A percentile compares a stretch with the other conserved stretches of the same genome.
phyloP scores from a whole-genome alignment of 176 grass and related monocot genomes.

The Neostapfia colusana region DNA sequence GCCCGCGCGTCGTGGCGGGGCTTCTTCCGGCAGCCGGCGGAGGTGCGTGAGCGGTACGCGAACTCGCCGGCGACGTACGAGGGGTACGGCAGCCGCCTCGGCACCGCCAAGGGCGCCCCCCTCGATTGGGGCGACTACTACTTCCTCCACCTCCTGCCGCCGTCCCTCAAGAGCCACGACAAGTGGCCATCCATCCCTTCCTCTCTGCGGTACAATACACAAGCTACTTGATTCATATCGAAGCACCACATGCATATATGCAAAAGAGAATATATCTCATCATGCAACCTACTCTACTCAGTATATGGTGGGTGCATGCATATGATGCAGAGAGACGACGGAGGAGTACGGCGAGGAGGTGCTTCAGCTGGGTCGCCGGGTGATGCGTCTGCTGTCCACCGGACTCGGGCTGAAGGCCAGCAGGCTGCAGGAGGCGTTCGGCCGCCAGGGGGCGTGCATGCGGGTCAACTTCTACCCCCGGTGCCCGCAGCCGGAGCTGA shows the following conservation, averaged over 20 bases:
- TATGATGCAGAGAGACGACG: slow-evolving; percentile 46
- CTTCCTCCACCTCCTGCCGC: slow-evolving; percentile 70
- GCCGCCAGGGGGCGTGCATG: slow-evolving; percentile 60
- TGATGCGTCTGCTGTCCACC: slow-evolving; percentile 54
- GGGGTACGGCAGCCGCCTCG: slow-evolving; percentile 88
- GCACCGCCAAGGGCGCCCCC: slow-evolving; percentile 47
- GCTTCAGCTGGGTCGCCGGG: slow-evolving; percentile 43
- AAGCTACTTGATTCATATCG: not conserved
- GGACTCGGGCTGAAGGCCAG: slow-evolving; percentile 55
- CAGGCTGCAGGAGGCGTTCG: slow-evolving; percentile 56
- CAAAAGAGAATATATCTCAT: not conserved
- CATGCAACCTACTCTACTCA: no score
- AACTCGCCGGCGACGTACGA: slow-evolving; percentile 87
- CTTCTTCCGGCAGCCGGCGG: slow-evolving; percentile 66
- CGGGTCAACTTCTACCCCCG: slow-evolving; percentile 80
- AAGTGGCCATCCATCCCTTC: slow-evolving; percentile 67
- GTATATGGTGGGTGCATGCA: not conserved
- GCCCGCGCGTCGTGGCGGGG: slow-evolving; percentile 50
- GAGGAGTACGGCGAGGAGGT: slow-evolving; percentile 67
- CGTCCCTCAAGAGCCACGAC: slow-evolving; percentile 57
- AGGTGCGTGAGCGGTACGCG: slow-evolving; percentile 63
- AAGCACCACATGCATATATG: not conserved
- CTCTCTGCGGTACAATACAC: slow-evolving; percentile 40
- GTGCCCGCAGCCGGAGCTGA: slow-evolving; percentile 88
- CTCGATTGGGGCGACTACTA: slow-evolving; percentile 94